Conservation (phyloP, 2,329 filamentous ascomycete species). For the Aspergillus neotritici region DNA sequence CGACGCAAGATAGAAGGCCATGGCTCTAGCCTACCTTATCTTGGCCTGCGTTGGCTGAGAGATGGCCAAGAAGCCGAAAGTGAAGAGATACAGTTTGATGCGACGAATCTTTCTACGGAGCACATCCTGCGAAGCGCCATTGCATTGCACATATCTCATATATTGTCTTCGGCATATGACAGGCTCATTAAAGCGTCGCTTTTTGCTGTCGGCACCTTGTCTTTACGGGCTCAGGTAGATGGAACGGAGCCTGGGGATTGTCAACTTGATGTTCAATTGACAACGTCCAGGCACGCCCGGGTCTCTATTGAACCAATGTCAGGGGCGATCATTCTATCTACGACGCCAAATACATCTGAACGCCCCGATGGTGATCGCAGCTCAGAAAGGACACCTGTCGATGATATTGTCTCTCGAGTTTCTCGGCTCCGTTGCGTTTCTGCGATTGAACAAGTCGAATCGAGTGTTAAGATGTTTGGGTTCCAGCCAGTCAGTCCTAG, state of each 20-base stretch:
- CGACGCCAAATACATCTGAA: conserved; percentile 53
- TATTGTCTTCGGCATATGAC: conserved; percentile 61
- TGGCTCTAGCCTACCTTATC: conserved; percentile 23
- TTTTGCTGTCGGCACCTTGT: conserved; percentile 56
- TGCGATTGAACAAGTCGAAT: conserved; percentile 38
- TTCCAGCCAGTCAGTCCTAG: conserved; percentile 36
- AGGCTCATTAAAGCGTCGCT: conserved; percentile 56
- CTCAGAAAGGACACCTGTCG: conserved; percentile 39
- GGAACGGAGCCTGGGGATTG: conserved; percentile 61
- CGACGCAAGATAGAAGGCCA: conserved; percentile 6
- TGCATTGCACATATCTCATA: conserved; percentile 65
- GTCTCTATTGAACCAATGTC: conserved; percentile 71
- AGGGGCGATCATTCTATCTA: conserved; percentile 67
- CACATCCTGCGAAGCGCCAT: conserved; percentile 67
- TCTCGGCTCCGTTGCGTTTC: conserved; percentile 34
- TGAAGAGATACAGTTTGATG: conserved; percentile 61
- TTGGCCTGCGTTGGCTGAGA: conserved; percentile 69
- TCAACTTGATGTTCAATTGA: conserved; percentile 63
- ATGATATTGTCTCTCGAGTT: conserved; percentile 37
- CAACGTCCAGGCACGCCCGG: conserved; percentile 54
- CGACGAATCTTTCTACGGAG: conserved; percentile 65
- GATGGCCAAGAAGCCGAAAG: conserved; percentile 70
- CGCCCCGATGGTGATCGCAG: conserved; percentile 63
- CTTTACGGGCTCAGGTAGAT: conserved; percentile 55
- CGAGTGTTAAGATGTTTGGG: conserved; percentile 30